These are phyloP conservation scores for Nigrospora osmanthi DNA, from an alignment of 2,329 filamentous ascomycete species.

Conservation along the genomic window DNA sequence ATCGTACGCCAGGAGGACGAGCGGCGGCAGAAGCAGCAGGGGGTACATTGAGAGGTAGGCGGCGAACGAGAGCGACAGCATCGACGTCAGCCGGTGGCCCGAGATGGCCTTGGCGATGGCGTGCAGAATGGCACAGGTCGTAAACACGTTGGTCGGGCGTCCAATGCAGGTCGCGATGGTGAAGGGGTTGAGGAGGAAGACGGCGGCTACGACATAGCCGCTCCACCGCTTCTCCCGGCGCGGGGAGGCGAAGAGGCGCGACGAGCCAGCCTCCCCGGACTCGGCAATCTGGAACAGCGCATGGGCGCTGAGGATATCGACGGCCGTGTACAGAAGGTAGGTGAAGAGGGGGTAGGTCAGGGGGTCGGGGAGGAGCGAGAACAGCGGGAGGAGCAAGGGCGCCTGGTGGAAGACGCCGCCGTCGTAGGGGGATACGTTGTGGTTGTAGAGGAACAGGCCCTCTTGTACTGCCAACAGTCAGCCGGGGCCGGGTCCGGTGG, in stretches of 20 bases:
- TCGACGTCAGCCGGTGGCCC: constrained; percentile 65
- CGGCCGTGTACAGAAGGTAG: constrained; percentile 68
- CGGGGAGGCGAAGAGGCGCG: constrained; percentile 69
- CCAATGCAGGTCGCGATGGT: constrained; percentile 87
- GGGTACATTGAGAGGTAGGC: constrained; percentile 92
- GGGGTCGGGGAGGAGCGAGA: constrained; percentile 75
- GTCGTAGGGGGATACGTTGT: constrained; percentile 95
- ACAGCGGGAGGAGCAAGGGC: constrained; percentile 82
- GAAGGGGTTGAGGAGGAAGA: constrained; percentile 93
- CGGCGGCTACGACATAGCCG: constrained; percentile 67
- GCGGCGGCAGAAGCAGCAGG: constrained; percentile 73
- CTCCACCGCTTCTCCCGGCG: constrained; percentile 69
- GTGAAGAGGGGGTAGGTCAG: constrained; percentile 63
- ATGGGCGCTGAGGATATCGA: constrained; percentile 77
- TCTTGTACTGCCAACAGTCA: constrained; percentile 62
- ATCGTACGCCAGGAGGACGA: constrained; percentile 76
- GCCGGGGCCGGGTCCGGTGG: neutral
- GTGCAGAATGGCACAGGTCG: constrained; percentile 78
- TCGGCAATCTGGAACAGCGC: constrained; percentile 73
- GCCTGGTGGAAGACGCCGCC: constrained; percentile 80
- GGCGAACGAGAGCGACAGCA: constrained; percentile 80
- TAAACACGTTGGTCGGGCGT: constrained; percentile 81
- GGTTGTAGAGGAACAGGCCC: constrained; percentile 89
- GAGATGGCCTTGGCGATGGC: constrained; percentile 74
- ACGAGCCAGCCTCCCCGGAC: constrained; percentile 69